These are phyloP conservation scores for Fusarium sp. DNA, from an alignment of 2,329 filamentous ascomycete genomes.

Conservation along the genomic window DNA sequence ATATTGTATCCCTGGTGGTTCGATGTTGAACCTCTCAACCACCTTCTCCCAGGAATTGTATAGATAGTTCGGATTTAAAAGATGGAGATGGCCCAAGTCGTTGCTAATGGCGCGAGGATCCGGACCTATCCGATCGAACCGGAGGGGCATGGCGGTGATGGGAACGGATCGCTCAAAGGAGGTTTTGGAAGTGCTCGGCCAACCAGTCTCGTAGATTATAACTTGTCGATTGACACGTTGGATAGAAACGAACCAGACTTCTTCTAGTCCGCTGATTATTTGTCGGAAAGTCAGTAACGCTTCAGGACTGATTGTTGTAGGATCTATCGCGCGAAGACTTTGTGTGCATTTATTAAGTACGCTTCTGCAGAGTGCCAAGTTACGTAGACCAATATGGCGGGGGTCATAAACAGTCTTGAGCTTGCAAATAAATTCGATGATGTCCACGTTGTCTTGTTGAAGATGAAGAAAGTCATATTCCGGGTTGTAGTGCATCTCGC, in stretches of 20 bases:
- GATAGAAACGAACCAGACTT: neutral
- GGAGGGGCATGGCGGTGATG: neutral
- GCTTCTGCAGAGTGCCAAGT: neutral
- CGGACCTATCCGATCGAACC: neutral
- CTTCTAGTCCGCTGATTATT: neutral
- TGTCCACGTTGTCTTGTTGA: neutral
- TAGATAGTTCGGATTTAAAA: neutral
- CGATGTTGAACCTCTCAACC: neutral
- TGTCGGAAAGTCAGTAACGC: neutral
- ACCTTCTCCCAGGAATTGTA: neutral
- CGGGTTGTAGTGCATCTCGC: neutral
- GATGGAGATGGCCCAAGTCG: neutral
- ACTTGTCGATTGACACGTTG: neutral
- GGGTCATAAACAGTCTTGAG: neutral
- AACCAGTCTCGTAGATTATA: too few species aligned
- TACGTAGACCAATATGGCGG: neutral
- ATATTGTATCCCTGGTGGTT: neutral
- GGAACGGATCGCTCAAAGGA: neutral
- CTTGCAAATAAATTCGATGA: neutral
- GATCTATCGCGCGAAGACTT: neutral
- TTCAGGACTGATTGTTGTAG: neutral
- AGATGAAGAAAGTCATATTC: constrained; percentile 3
- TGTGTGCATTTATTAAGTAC: fast-evolving
- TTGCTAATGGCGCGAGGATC: neutral
- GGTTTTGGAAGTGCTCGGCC: neutral